Percentiles rank a stretch among this genome's conserved stretches.
Conservation (phyloP, 2,329 filamentous ascomycete species). For the Cladorrhinum sp. region DNA sequence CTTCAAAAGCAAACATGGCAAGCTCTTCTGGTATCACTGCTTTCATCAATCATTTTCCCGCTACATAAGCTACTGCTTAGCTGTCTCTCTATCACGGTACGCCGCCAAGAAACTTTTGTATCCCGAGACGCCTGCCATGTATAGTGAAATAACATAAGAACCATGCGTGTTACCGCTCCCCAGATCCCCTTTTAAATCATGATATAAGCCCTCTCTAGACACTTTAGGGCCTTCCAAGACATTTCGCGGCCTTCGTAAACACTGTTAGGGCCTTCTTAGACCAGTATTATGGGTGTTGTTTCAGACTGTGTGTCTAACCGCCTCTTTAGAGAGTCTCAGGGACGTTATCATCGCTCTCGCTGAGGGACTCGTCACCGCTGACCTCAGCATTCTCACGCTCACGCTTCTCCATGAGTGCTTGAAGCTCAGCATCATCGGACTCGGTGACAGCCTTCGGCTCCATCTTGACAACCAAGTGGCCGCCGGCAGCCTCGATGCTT, state of each 20-base stretch:
- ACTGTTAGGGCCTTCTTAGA: neutral
- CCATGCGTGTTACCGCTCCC: neutral
- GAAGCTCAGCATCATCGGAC: conserved; percentile 94
- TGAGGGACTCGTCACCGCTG: conserved; percentile 93
- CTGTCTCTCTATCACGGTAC: neutral
- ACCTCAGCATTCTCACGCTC: conserved; percentile 98
- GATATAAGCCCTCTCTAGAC: neutral
- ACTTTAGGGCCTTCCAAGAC: neutral
- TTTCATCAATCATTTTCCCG: neutral
- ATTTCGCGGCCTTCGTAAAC: neutral
- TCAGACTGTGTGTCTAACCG: neutral
- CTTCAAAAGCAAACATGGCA: neutral
- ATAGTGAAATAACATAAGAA: neutral
- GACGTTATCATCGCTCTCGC: conserved; percentile 88
- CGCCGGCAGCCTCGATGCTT: conserved; percentile 75
- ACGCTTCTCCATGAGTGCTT: conserved; percentile 98
- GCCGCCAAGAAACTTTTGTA: neutral
- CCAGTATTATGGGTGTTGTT: no score
- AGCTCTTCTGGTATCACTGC: neutral
- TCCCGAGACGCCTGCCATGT: neutral
- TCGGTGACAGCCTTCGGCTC: conserved; percentile 98
- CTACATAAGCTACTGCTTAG: neutral
- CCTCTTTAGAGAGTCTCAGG: conserved; percentile 49
- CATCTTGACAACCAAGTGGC: conserved; percentile 90
- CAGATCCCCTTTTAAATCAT: neutral